These are phyloP conservation scores for Globisporangium cylindrosporum DNA, from an alignment of 352 stramenopile species.

Conservation along the genomic window DNA sequence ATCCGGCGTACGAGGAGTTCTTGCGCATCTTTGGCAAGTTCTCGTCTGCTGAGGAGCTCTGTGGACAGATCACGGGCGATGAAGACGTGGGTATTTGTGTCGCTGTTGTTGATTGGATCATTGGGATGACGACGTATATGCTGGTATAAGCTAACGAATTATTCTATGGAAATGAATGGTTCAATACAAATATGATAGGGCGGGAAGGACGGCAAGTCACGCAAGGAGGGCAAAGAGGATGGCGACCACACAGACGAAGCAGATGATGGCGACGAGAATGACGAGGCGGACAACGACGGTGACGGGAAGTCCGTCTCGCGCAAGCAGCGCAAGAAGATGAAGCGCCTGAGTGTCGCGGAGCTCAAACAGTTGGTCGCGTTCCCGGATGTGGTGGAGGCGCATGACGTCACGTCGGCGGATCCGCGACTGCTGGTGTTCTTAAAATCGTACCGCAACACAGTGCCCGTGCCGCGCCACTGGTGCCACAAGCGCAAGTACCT, in stretches of 20 bases:
- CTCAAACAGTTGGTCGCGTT: constrained; percentile 94
- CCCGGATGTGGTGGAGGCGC: constrained; percentile 94
- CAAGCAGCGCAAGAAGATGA: constrained; percentile 93
- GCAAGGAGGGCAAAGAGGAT: constrained; percentile 16
- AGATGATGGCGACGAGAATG: constrained; percentile 2
- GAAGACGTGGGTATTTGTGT: constrained; percentile 30
- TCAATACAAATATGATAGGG: background rate
- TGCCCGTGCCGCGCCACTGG: constrained; percentile 97
- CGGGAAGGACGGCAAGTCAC: constrained; percentile 11
- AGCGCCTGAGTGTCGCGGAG: constrained; percentile 92
- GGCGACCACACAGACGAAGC: constrained; percentile 5
- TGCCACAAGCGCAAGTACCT: constrained; percentile 98
- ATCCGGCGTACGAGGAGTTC: constrained; percentile 81
- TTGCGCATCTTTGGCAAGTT: constrained; percentile 88
- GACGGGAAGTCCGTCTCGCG: constrained; percentile 75
- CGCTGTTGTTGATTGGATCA: background rate
- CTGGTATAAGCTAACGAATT: background rate
- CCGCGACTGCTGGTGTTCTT: constrained; percentile 95
- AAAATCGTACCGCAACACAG: constrained; percentile 95
- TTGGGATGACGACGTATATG: background rate
- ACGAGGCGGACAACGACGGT: background rate
- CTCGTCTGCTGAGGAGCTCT: constrained; percentile 78
- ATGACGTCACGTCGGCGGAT: constrained; percentile 96
- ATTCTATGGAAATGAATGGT: background rate
- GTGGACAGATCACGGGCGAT: constrained; percentile 44